Percentiles rank a stretch among this genome's conserved stretches.
These are phyloP conservation scores for Aspergillus costaricaensis DNA, from an alignment of 2,329 filamentous ascomycete genomes.

Conservation along the genomic window DNA sequence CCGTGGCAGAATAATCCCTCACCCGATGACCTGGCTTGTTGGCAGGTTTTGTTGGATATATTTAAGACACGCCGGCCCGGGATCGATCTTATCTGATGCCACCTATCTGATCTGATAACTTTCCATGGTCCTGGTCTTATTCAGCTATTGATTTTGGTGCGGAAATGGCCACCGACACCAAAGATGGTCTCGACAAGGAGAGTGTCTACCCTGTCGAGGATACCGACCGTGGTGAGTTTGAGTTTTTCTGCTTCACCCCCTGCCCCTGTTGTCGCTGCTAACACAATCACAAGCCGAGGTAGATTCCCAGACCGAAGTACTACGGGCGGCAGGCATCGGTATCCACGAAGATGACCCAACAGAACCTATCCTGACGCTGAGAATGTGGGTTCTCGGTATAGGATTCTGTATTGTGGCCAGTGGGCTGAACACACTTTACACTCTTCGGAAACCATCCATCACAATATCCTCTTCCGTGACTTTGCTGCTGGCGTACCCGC, in stretches of 20 bases:
- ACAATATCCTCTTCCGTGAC: slow-evolving; percentile 26
- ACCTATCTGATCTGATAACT: slow-evolving; percentile 24
- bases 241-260: not conserved
- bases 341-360: slow-evolving; percentile 55
- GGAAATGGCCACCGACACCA: slow-evolving; percentile 3
- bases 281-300: not conserved
- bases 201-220: not conserved
- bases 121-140: not conserved
- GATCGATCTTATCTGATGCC: slow-evolving; percentile 27
- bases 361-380: slow-evolving; percentile 26
- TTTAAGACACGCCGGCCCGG: slow-evolving; percentile 1
- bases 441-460: slow-evolving; percentile 27
- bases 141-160: not conserved
- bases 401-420: slow-evolving; percentile 18
- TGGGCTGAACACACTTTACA: slow-evolving; percentile 22
- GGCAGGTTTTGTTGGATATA: not conserved
- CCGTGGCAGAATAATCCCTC: not conserved
- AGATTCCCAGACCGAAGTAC: slow-evolving; percentile 15
- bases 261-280: not conserved
- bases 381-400: slow-evolving; percentile 22
- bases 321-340: slow-evolving; percentile 47
- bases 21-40: not conserved
- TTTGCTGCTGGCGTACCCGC: slow-evolving; percentile 25
- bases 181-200: not conserved
- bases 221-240: not conserved